Evolutionary conservation across 1,284 basidiomycete genomes (phyloP).

Genomic region (Cutaneotrichosporon mucoides): DNA sequence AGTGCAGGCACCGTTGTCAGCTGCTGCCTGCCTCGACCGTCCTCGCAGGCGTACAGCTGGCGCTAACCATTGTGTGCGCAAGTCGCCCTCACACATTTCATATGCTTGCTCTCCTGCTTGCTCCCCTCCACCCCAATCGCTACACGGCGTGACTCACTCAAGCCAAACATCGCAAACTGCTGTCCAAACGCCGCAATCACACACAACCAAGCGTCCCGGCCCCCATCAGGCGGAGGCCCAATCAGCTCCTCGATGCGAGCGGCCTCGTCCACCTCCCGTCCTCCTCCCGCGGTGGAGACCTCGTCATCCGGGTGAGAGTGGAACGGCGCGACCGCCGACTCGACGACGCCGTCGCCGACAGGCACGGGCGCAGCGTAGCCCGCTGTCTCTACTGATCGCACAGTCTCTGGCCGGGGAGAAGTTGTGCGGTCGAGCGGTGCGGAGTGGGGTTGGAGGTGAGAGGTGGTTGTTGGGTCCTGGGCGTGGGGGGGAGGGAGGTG

Average conservation of each 20-base stretch:
- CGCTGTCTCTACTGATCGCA: neutral
- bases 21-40: neutral
- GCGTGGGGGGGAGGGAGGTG: too few species aligned
- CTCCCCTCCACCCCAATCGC: too few species aligned
- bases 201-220: constrained; percentile 42
- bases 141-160: constrained; percentile 30
- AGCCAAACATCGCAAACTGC: constrained; percentile 42
- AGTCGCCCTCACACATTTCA: too few species aligned
- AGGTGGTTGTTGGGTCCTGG: too few species aligned
- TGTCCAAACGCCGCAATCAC: constrained; percentile 37
- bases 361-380: neutral
- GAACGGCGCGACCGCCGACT: neutral
- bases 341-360: neutral
- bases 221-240: constrained; percentile 46
- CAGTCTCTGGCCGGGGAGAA: neutral
- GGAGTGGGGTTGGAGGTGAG: neutral
- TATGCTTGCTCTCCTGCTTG: too few species aligned
- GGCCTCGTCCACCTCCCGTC: neutral
- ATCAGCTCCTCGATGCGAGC: constrained; percentile 8
- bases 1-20: neutral
- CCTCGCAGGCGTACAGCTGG: too few species aligned
- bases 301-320: neutral
- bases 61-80: too few species aligned
- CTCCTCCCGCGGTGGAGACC: neutral
- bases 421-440: neutral